Base-by-base conservation (phyloP, 1,284 basidiomycete genomes). In the Hemileia vastatrix region DNA sequence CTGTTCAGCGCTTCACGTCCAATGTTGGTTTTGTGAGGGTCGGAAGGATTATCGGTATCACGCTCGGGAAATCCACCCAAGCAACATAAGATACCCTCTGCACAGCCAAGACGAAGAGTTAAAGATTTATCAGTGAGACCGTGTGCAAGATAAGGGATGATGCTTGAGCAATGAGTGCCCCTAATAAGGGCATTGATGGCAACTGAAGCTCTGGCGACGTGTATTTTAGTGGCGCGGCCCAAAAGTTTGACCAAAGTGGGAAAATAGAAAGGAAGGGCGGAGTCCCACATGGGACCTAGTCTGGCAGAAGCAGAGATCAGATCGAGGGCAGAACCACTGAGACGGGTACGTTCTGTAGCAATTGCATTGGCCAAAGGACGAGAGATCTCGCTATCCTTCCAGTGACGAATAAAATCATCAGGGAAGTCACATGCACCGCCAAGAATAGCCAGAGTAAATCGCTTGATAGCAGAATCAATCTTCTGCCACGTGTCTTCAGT, bases 401-500 rank as follows among this genome's bases (percentile, higher is more conserved):
- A 75, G 6, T 76, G 76, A 15, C 78, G 68, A 36, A 84, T 77
- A 64, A 88, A 77, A 47, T 86, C 83, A 2, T 78, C 67, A 23
- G 83, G 79, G 57, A 81, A 82, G 32, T 83, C 80, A 64, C 79
- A 80, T 15, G 80, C 83, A 36, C 82, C 83, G 57, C 82, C 80
- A 45, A 80, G 78, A 66, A 82, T 82, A n/a, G 86, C 76, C n/a
- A 77, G 77, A 8, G 79, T 79, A 44, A 90, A 77, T 6, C 79
- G 76, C 32, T 75, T 70, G 44, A 90, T 72, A 4, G 80, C 80
- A 49, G 81, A 79, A 5, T 81, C 76, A 44, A 91, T 87, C n/a
- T 77, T 79, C 60, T 90, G 86, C 88, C 88, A 91, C 2, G 83
- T 84, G 44, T 91, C 87, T 73, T 91, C 89, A 1, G 85, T 84